Conservation (phyloP, 176 grass and related monocot genomes). For the Alloteropsis semialata region DNA sequence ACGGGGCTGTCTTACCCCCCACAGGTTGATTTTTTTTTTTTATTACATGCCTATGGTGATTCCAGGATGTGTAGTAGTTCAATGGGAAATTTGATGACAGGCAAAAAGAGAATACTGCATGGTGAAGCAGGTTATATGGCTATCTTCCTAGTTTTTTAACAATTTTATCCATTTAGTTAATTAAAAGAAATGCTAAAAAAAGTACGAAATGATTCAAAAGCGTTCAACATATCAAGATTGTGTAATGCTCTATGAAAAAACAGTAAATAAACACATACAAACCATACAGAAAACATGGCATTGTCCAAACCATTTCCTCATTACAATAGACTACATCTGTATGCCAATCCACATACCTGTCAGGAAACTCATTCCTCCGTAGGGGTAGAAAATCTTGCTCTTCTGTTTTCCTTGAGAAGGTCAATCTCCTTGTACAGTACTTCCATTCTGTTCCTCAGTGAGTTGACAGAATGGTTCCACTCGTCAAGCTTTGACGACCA, state of each 20-base stretch:
- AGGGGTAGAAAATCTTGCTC: slow-evolving; percentile 30
- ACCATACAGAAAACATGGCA: no score
- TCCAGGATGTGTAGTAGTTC: neutral
- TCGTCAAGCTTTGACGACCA: slow-evolving; percentile 47
- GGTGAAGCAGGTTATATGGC: neutral
- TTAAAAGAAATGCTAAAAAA: slow-evolving; percentile 12
- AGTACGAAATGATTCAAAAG: neutral
- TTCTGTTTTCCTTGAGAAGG: slow-evolving; percentile 50
- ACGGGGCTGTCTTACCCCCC: no score
- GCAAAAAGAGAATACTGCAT: neutral
- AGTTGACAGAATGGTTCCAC: neutral
- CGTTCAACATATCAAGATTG: neutral
- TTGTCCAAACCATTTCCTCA: neutral
- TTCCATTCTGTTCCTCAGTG: slow-evolving; percentile 18
- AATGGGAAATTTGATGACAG: neutral
- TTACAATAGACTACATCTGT: slow-evolving; percentile 8
- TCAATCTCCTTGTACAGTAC: slow-evolving; percentile 22
- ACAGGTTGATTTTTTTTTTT: no score
- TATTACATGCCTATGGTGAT: neutral
- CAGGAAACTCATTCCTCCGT: slow-evolving; percentile 38
- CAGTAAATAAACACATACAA: slow-evolving; percentile 7
- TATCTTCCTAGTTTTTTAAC: neutral
- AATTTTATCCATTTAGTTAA: neutral
- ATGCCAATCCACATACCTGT: slow-evolving; percentile 41
- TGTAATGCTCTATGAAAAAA: slow-evolving; percentile 6